Evolutionary conservation across 371 early-diverging fungal species (phyloP).

Genomic region (Thermomucor indicae-seudaticae): DNA sequence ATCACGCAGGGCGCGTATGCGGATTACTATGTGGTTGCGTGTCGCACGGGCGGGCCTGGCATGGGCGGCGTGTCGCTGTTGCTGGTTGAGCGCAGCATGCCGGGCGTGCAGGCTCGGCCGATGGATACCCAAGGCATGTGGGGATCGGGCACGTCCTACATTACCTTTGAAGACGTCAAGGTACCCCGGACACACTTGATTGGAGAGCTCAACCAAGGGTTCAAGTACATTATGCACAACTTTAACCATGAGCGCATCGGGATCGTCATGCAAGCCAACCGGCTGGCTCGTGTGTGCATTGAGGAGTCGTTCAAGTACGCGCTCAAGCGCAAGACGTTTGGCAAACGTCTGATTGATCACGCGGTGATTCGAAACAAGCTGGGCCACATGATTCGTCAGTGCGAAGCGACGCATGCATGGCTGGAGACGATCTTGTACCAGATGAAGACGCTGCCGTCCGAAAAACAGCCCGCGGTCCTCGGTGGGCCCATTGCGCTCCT

Average conservation of each 20-base stretch:
- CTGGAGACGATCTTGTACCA: slow-evolving; percentile 71
- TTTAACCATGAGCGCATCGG: slow-evolving; percentile 78
- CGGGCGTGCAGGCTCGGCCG: slow-evolving; percentile 75
- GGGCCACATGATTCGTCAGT: slow-evolving; percentile 77
- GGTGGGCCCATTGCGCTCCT: slow-evolving; percentile 88
- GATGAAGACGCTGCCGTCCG: slow-evolving; percentile 60
- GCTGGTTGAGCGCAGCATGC: slow-evolving; percentile 72
- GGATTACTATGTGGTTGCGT: slow-evolving; percentile 66
- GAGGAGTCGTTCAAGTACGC: slow-evolving; percentile 86
- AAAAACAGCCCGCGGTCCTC: slow-evolving; percentile 61
- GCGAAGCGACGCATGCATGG: slow-evolving; percentile 89
- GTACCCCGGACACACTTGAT: slow-evolving; percentile 81
- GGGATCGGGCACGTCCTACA: slow-evolving; percentile 76
- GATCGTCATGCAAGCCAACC: slow-evolving; percentile 79
- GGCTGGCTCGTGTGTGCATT: slow-evolving; percentile 83
- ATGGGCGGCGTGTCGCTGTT: slow-evolving; percentile 81
- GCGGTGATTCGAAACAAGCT: slow-evolving; percentile 69
- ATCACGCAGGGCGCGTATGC: slow-evolving; percentile 86
- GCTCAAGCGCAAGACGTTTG: slow-evolving; percentile 86
- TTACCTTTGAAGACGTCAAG: slow-evolving; percentile 82
- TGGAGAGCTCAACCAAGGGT: slow-evolving; percentile 85
- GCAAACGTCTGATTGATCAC: slow-evolving; percentile 73
- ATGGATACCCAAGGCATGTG: slow-evolving; percentile 76
- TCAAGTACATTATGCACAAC: slow-evolving; percentile 79
- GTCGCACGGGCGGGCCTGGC: slow-evolving; percentile 77